Percentiles rank a stretch among this genome's conserved stretches.
phyloP scores from a whole-genome alignment of 2,329 filamentous ascomycete genomes.

The Botrytis byssoidea region DNA sequence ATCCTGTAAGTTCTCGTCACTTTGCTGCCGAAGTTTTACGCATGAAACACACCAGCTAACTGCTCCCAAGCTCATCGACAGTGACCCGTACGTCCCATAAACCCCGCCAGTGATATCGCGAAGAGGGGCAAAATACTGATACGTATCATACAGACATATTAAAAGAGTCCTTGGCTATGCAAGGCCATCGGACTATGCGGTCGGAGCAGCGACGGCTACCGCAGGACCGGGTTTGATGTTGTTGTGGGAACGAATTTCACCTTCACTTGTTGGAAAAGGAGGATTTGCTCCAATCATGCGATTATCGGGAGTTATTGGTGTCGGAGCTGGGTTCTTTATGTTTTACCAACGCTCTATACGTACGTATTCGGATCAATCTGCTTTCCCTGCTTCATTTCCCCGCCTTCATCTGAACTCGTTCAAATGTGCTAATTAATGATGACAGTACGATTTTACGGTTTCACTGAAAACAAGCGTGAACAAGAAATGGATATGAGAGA shows the following conservation, averaged over 20 bases:
- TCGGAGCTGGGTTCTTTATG: conserved; percentile 76
- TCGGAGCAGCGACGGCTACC: conserved; percentile 66
- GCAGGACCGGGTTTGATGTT: conserved; percentile 72
- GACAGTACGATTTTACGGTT: conserved; percentile 88
- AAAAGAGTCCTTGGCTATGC: conserved; percentile 87
- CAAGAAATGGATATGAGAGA: conserved; percentile 95
- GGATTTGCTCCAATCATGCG: conserved; percentile 84
- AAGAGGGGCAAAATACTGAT: conserved; percentile 2
- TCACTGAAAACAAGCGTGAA: conserved; percentile 88
- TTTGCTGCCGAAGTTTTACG: background rate
- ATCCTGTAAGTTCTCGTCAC: conserved; percentile 65
- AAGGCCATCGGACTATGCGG: conserved; percentile 76
- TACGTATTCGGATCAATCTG: conserved; percentile 51
- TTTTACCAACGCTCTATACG: conserved; percentile 81
- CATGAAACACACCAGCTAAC: conserved; percentile 33
- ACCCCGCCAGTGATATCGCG: background rate
- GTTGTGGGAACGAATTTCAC: conserved; percentile 79
- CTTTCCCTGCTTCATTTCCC: background rate
- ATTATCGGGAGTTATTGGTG: conserved; percentile 68
- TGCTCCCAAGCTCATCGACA: conserved; percentile 86
- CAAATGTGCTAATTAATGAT: conserved; percentile 41
- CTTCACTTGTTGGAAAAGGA: conserved; percentile 78
- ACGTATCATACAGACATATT: conserved; percentile 67
- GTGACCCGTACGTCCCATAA: conserved; percentile 76
- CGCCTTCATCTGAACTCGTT: background rate